A percentile compares a stretch with the other conserved stretches of the same genome.
These are phyloP conservation scores for Klebsormidium nitens DNA, from an alignment of 139 green algal species.

Conservation along the genomic window DNA sequence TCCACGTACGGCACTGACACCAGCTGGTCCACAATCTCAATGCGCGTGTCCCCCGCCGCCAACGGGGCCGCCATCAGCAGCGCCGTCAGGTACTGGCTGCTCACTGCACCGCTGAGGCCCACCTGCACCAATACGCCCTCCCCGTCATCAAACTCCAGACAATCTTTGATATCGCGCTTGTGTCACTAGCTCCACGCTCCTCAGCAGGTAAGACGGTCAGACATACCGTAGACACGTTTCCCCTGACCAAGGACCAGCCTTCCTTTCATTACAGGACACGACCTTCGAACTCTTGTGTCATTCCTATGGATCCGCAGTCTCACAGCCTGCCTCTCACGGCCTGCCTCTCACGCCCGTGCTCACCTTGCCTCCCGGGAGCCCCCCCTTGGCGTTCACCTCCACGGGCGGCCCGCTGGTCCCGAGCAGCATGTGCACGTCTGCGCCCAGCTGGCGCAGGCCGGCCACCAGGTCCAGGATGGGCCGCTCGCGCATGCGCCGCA, in stretches of 20 bases:
- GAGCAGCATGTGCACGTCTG: slow-evolving; percentile 81
- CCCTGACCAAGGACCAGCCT: too few relatives aligned
- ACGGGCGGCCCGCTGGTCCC: slow-evolving; percentile 96
- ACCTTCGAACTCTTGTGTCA: too few relatives aligned
- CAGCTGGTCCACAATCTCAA: slow-evolving; percentile 85
- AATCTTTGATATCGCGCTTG: too few relatives aligned
- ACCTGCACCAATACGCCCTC: too few relatives aligned
- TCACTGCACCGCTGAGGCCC: slow-evolving; percentile 37
- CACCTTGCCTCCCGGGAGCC: slow-evolving; percentile 79
- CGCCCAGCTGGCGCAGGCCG: slow-evolving; percentile 77
- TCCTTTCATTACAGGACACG: too few relatives aligned
- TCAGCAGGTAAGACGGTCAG: too few relatives aligned
- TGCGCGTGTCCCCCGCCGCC: slow-evolving; percentile 61
- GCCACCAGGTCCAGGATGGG: slow-evolving; percentile 74
- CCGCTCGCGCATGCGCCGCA: slow-evolving; percentile 88
- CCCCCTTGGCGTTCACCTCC: slow-evolving; percentile 62
- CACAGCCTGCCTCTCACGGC: too few relatives aligned
- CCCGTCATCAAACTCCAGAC: too few relatives aligned
- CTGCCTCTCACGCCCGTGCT: too few relatives aligned
- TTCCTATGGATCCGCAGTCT: too few relatives aligned
- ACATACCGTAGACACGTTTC: too few relatives aligned
- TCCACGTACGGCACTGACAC: slow-evolving; percentile 94
- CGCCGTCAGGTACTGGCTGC: slow-evolving; percentile 91
- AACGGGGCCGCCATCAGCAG: slow-evolving; percentile 95
- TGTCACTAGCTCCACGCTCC: too few relatives aligned